Evolutionary conservation across 176 grass and related monocot genomes (phyloP).

Genomic region (Tillandsia leiboldiana): DNA sequence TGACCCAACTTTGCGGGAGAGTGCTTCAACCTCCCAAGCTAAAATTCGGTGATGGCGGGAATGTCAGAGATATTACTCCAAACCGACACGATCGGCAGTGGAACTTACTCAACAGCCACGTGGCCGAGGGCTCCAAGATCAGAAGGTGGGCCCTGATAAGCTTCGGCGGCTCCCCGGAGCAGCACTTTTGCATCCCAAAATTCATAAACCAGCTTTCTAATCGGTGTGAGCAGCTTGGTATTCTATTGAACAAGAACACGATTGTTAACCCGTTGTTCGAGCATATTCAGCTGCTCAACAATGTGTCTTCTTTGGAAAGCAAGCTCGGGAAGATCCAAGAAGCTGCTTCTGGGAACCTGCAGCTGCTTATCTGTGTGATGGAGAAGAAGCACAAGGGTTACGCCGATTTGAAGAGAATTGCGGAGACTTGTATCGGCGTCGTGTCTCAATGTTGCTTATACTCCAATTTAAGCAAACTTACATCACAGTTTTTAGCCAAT

Average conservation of each 20-base stretch:
- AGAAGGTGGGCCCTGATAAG: constrained; percentile 87
- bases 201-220: constrained; percentile 70
- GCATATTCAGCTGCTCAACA: constrained; percentile 70
- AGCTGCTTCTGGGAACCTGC: constrained; percentile 63
- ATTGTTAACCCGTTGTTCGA: constrained; percentile 62
- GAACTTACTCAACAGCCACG: constrained; percentile 80
- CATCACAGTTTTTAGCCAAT: constrained; percentile 71
- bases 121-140: constrained; percentile 66
- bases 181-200: constrained; percentile 56
- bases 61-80: constrained; percentile 71
- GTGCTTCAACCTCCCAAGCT: constrained; percentile 89
- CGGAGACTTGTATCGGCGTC: constrained; percentile 75
- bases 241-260: constrained; percentile 63
- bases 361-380: constrained; percentile 84
- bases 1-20: constrained; percentile 85
- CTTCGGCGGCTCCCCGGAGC: constrained; percentile 71
- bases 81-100: constrained; percentile 73
- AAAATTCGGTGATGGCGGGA: constrained; percentile 61
- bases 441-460: constrained; percentile 95
- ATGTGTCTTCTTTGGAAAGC: constrained; percentile 51
- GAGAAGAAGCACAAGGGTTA: constrained; percentile 75
- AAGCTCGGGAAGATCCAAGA: constrained; percentile 75
- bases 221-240: constrained; percentile 76
- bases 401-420: constrained; percentile 80
- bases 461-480: constrained; percentile 59